Base-by-base conservation (phyloP, 495 filamentous ascomycete genomes). In the Platismatia glauca region DNA sequence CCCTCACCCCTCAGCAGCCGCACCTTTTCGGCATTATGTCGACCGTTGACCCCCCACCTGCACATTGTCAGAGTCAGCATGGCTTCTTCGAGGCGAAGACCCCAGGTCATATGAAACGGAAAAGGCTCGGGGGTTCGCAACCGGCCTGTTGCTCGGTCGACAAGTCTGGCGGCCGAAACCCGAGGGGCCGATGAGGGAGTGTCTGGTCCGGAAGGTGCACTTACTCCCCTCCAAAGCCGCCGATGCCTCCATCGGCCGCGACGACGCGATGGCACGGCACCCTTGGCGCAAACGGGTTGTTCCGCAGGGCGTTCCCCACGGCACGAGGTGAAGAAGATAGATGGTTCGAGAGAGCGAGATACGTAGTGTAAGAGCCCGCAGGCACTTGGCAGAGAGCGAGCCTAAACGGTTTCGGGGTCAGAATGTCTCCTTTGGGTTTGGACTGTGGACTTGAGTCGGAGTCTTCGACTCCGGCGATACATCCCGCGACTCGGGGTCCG, bases 281-380 rank as follows among this genome's bases (percentile, higher is more conserved):
- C 52, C 73, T 67, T 0, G 84, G 84, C 34, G 84, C 84, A 61
- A 79, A 86, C 3, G 82, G 84, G 66, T 86, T 87, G 13, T 78
- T 77, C 31, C 86, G 76, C 48, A 86, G 75, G 0, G 87, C 87
- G 62, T 85, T 86, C n/a, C 88, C 88, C 8, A 91, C 84, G 11
- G 88, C 88, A 2, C 88, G 76, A 16, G 88, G 86, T 0, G 85
- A 89, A 6, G 85, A 86, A 18, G 72, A 67, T 0, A 90, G 77
- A 38, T 81, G 77, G n/a, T 79, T 70, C 0, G 87, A 78, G 31
- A 91, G 71, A 4, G 83, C 75, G 18, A 76, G 82, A 74, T 91
- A 90, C 0, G 87, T 85, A 9, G 81, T 82, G 57, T 88, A 79
- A 39, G 70, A 72, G 16, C 87, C 87, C n/a, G 71, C 65, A 0